Base-by-base conservation (phyloP, 371 early-diverging fungal genomes). In the Circinella minor region DNA sequence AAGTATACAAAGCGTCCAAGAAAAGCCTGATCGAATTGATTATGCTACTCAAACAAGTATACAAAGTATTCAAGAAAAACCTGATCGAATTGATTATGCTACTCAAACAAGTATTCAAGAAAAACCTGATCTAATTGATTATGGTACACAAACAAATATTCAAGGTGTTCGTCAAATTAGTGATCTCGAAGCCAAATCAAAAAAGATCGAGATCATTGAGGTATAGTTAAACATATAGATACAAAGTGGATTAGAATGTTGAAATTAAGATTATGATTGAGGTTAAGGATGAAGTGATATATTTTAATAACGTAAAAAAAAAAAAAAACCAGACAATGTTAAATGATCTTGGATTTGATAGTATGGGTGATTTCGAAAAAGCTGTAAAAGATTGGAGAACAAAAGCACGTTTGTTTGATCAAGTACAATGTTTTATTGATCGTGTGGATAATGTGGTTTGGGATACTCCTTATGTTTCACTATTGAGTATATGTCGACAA, bases 391-490 rank as follows among this genome's bases (percentile, higher is more conserved):
- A 54, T n/a, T 71, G 71, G 67, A 36, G 51, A 18, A 47, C 17
- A 17, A 66, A 67, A 20, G 71, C 71, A 7, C 36, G 34, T 36
- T 18, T 63, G n/a, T 67, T 67, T 43, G 59, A 57, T 38, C 67
- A 67, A 37, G 47, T 67, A 36, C 67, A 67, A 43, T 37, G 63
- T 11, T 71, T 55, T 57, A 59, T 67, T 17, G 61, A 54, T 48
- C 71, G 55, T 11, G 67, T 67, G 10, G 63, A 71, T 38, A 20
- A 61, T 20, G 49, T 71, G 6, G 62, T 61, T 6, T 71, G 71
- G 71, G 59, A 55, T 48, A 71, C 71, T 14, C 67, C 71, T 2
- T 71, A 46, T 47, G 20, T 63, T 27, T 54, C 71, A 4, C 17
- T 71, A 10, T 55, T 61, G 3, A 39, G 62, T n/a, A 66, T 71